Evolutionary conservation across 1,139 yeast species (phyloP), one percentile per base, ranked within the genome.

Genomic region (Yamadazyma epiphylla): DNA sequence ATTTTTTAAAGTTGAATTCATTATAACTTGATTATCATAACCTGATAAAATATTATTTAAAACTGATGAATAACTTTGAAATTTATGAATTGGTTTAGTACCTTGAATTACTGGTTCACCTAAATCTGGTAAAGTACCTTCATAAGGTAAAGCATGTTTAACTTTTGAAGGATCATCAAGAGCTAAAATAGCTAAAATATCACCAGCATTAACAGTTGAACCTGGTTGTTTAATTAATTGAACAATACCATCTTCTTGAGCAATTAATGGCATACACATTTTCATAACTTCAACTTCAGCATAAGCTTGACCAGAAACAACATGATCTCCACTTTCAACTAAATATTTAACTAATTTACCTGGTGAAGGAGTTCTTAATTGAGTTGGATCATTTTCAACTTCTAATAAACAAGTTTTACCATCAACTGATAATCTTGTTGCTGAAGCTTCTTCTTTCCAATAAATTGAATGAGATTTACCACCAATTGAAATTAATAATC

Each of bases 261-360:
- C 91, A 51, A 87, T 70, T 51, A 89, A 71, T 30, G 94, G 94
- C 94, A 85, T 85, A 58, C 85, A 83, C 97, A 89, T 89, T 64
- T 91, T 91, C 99, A 91, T 91, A 46, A 91, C 98, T 67, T 91
- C 99, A 36, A 91, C 96, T 65, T 91, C 98, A 27, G 98, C 98
- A 53, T 78, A 94, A 27, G 96, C 80, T 64, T 91, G 95, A 38
- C 98, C 98, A 38, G 94, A 80, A 39, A 64, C 65, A 47, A 91
- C 77, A 51, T 89, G 97, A 44, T 91, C 98, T 45, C 98, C 98
- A 49, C 84, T 84, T 54, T 91, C 97, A 39, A 91, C 95, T 49
- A 91, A 71, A 60, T 79, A 94, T 57, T 87, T 87, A 37, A 89
- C 95, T 48, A 91, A 75, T 64, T 94, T 91, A 71, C 99, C 99